phyloP scores from a whole-genome alignment of 495 filamentous ascomycete species.

The Penicillium cataractarum region DNA sequence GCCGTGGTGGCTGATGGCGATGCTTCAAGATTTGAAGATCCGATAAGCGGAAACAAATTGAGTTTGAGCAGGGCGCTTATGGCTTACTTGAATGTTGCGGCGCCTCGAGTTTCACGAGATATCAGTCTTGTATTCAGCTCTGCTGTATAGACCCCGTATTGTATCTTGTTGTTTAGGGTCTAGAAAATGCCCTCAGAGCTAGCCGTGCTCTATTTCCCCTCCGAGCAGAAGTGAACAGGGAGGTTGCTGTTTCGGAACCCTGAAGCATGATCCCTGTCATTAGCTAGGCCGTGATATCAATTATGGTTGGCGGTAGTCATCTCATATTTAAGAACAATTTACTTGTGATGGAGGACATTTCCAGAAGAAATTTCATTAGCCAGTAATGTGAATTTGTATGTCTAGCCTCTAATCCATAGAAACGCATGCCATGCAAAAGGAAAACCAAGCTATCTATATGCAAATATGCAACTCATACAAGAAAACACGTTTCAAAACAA shows the following conservation, averaged over 20 bases:
- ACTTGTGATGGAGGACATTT: no score
- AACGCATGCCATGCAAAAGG: not conserved
- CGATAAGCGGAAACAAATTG: not conserved
- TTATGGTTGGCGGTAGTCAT: no score
- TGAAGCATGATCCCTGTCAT: no score
- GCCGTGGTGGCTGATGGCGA: not conserved
- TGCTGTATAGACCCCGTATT: not conserved
- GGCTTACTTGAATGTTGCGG: not conserved
- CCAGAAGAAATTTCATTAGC: conserved; percentile 23
- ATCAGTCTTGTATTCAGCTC: not conserved
- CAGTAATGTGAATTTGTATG: conserved; percentile 19
- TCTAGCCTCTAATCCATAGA: conserved; percentile 18
- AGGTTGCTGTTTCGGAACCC: no score
- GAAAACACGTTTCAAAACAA: not conserved
- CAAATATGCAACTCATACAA: conserved; percentile 17
- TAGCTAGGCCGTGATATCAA: no score
- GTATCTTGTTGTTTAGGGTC: not conserved
- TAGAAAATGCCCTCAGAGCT: not conserved
- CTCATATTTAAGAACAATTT: no score
- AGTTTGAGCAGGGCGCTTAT: not conserved
- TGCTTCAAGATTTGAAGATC: not conserved
- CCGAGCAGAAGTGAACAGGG: no score
- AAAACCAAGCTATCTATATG: conserved; percentile 16
- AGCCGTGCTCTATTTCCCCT: not conserved
- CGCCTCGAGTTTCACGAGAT: not conserved